These are phyloP conservation scores for Pseudogymnoascus verrucosus DNA, from an alignment of 2,329 filamentous ascomycete species.

Conservation along the genomic window DNA sequence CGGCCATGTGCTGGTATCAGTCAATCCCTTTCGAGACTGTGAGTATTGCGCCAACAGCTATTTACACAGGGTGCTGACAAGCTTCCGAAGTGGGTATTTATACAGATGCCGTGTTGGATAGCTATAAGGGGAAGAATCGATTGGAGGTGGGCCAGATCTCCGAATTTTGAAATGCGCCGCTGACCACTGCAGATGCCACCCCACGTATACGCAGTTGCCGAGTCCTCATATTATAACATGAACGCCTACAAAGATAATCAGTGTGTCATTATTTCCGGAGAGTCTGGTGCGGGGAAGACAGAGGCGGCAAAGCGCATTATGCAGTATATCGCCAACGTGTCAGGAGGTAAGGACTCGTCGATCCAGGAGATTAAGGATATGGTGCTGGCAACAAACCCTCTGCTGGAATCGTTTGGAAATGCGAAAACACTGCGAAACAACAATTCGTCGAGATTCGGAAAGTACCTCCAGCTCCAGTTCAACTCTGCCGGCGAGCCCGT, in stretches of 20 bases:
- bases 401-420: conserved; percentile 96
- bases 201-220: conserved; percentile 95
- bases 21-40: conserved; percentile 93
- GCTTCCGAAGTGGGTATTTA: conserved; percentile 72
- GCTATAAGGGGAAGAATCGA: conserved; percentile 94
- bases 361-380: conserved; percentile 98
- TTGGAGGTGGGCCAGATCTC: conserved; percentile 54
- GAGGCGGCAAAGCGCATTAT: conserved; percentile 98
- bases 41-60: conserved; percentile 28
- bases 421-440: conserved; percentile 97
- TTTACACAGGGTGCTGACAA: conserved; percentile 29
- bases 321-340: conserved; percentile 98
- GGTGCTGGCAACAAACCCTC: conserved; percentile 94
- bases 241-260: conserved; percentile 99
- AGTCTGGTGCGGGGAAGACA: conserved; percentile 96
- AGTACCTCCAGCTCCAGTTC: conserved; percentile 96
- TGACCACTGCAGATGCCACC: conserved; percentile 55
- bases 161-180: conserved; percentile 9
- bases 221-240: conserved; percentile 98
- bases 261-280: conserved; percentile 97
- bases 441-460: conserved; percentile 96
- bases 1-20: conserved; percentile 96
- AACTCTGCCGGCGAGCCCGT: conserved; percentile 85
- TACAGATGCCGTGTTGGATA: conserved; percentile 85
- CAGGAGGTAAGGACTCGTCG: conserved; percentile 61